Evolutionary conservation across 345 rosid species (phyloP).

Genomic region (Trapa bicornis): DNA sequence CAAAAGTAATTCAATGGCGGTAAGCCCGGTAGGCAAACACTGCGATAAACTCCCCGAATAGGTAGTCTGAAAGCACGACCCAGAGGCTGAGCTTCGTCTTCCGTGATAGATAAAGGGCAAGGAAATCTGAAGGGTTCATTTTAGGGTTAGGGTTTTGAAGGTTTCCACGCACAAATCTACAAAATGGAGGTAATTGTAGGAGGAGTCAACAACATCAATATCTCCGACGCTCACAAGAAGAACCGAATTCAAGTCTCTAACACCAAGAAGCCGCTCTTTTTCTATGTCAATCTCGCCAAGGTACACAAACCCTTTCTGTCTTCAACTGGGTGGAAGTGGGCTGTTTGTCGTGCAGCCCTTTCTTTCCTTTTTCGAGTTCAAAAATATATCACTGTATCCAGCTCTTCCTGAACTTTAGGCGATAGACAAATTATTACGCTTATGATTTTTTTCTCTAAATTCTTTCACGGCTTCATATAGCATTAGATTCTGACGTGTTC

Average conservation of each 20-base stretch:
- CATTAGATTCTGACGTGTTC: neutral
- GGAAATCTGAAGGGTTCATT: too few species aligned
- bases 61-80: too few species aligned
- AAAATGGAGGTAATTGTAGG: slow-evolving; percentile 15
- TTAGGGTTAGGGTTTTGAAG: slow-evolving; percentile 12
- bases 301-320: slow-evolving; percentile 7
- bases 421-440: neutral
- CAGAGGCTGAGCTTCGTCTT: too few species aligned
- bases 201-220: slow-evolving; percentile 16
- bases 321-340: too few species aligned
- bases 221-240: slow-evolving; percentile 29
- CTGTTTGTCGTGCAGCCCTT: neutral
- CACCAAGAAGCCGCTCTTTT: slow-evolving; percentile 59
- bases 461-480: neutral
- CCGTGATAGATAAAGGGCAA: too few species aligned
- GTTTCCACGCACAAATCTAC: neutral
- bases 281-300: slow-evolving; percentile 77
- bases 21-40: too few species aligned
- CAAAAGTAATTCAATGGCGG: too few species aligned
- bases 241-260: slow-evolving; percentile 67
- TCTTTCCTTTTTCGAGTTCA: neutral
- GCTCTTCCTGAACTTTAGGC: neutral
- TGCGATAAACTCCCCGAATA: too few species aligned
- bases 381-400: neutral
- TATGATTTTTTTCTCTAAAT: neutral